Evolutionary conservation across 2,329 filamentous ascomycete species (phyloP), one percentile per base, ranked within the genome.

Genomic region (Penicillium thymicola): DNA sequence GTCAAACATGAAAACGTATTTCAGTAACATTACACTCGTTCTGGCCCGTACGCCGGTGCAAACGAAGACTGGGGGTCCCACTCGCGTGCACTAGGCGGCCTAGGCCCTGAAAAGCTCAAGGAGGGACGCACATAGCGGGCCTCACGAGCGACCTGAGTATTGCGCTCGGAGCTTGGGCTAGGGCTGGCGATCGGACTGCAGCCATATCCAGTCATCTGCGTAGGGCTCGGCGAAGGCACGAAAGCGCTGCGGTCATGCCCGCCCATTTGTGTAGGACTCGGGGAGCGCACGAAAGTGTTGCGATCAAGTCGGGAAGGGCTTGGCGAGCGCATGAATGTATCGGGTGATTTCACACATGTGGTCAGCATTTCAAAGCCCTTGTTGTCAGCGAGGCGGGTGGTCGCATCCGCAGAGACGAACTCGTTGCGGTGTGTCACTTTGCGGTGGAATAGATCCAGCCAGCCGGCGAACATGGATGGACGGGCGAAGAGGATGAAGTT

Each of bases 321-420:
- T 42, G 64, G 65, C n/a, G 64, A 65, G 18, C 63, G 60, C 56
- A 64, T 62, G 38, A 56, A 60, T 0, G 42, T 40, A 36, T 75
- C 73, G 1, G 74, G 73, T 14, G 67, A 68, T 57, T 73, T 77
- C 40, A 63, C 63, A 3, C 67, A 56, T 38, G 58, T 66, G 18
- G 63, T 72, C 44, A 92, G 85, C 89, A 92, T 92, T 80, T 92
- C 89, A 79, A 92, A 92, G 73, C 87, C 85, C 77, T 85, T 83
- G 71, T 79, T 80, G 66, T 87, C 85, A 72, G 83, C 81, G 62
- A 85, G 85, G 57, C 81, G 73, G 58, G 84, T 81, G 65, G 83
- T 83, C 45, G 92, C 91, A 70, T 97, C 93, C 44, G 89, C 87
- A 38, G 90, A 95, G 61, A 96, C 89, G 67, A 97, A 97, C 72